Conservation (phyloP, 1,284 basidiomycete species). For the Austroboletus novae-zelandiae region DNA sequence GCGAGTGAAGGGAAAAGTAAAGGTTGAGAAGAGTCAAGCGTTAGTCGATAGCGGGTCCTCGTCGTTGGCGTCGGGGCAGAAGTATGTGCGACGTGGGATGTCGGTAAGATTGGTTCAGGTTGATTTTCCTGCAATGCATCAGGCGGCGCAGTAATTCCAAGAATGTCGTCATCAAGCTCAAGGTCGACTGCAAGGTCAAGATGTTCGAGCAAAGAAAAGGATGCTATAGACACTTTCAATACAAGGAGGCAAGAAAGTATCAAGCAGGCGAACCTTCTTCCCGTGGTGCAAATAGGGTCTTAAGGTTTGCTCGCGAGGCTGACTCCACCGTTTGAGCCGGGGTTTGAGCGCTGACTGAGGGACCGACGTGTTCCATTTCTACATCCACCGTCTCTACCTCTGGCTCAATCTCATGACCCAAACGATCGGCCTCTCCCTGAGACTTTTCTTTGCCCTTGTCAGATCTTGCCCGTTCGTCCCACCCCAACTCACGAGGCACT, state of each 20-base stretch:
- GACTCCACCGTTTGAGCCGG: conserved; percentile 2
- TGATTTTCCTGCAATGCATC: conserved; percentile 2
- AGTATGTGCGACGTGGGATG: not conserved
- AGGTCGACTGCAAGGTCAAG: conserved; percentile 58
- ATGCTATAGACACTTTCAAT: conserved; percentile 26
- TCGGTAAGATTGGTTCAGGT: not conserved
- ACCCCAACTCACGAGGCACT: conserved; percentile 8
- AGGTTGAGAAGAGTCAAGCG: conserved; percentile 51
- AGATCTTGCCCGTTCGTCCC: not conserved
- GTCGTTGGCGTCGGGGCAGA: conserved; percentile 1
- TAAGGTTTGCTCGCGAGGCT: conserved; percentile 40
- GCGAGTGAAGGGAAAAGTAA: conserved; percentile 59
- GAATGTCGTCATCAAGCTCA: conserved; percentile 59
- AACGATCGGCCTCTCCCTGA: not conserved
- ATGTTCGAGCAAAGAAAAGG: conserved; percentile 68
- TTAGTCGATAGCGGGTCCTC: conserved; percentile 9
- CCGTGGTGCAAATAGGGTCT: conserved; percentile 67
- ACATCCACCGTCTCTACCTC: conserved; percentile 1
- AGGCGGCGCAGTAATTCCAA: conserved; percentile 16
- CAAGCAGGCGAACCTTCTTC: conserved; percentile 50
- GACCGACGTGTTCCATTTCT: conserved; percentile 13
- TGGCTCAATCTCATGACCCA: conserved; percentile 7
- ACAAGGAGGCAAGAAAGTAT: not conserved
- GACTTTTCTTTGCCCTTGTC: conserved; percentile 1
- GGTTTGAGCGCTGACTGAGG: not conserved